Evolutionary conservation across 495 filamentous ascomycete genomes (phyloP).

Genomic region (Xanthoparmelia taractica): DNA sequence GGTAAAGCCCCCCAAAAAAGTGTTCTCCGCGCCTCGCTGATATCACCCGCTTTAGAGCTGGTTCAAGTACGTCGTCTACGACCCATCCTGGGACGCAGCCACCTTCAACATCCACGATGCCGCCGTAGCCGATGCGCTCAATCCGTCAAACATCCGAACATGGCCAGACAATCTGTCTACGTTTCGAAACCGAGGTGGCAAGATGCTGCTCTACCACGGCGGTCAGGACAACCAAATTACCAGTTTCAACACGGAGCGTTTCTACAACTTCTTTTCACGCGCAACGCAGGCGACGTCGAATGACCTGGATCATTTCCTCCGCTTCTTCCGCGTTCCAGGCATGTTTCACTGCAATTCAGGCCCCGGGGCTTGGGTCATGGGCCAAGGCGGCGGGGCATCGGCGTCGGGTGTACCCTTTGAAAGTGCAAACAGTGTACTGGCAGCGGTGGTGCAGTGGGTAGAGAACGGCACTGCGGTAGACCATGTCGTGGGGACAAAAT

Average conservation of each 20-base stretch:
- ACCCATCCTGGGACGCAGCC: constrained; percentile 42
- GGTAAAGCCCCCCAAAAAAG: background rate
- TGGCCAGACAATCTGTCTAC: constrained; percentile 42
- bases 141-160: constrained; percentile 45
- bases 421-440: constrained; percentile 40
- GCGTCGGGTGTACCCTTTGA: constrained; percentile 30
- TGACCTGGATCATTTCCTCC: constrained; percentile 49
- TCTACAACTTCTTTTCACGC: constrained; percentile 39
- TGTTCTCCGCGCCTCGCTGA: background rate
- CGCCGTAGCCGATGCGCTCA: constrained; percentile 32
- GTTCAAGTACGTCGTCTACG: constrained; percentile 50
- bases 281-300: constrained; percentile 37
- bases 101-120: constrained; percentile 38
- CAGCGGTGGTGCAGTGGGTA: constrained; percentile 54
- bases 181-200: constrained; percentile 39
- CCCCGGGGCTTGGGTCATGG: constrained; percentile 48
- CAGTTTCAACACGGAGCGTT: constrained; percentile 38
- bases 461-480: constrained; percentile 51
- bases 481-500: constrained; percentile 47
- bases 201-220: constrained; percentile 47
- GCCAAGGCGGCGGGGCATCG: constrained; percentile 35
- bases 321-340: constrained; percentile 53
- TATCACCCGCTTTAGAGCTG: constrained; percentile 29
- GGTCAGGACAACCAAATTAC: constrained; percentile 41
- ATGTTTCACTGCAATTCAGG: constrained; percentile 47